Evolutionary conservation across 345 rosid genomes (phyloP).

Genomic region (Lepidium aucheri): DNA sequence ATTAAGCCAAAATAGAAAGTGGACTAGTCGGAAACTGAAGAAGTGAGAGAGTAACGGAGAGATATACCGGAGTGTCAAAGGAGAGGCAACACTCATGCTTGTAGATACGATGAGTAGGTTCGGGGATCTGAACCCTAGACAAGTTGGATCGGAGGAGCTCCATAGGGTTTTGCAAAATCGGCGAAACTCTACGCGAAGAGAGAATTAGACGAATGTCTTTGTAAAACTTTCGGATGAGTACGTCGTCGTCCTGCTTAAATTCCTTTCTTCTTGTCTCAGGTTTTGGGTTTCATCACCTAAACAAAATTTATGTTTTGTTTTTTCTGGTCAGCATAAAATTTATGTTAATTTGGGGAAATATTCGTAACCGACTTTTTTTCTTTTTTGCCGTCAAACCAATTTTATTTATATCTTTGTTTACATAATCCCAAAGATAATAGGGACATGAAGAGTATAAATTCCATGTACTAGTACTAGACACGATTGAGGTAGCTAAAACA

Average conservation of each 20-base stretch:
- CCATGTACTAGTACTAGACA: no score
- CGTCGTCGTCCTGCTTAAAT: conserved; percentile 16
- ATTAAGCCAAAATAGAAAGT: background rate
- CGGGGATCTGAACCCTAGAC: conserved; percentile 97
- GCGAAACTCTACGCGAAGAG: background rate
- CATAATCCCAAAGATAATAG: no score
- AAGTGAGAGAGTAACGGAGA: background rate
- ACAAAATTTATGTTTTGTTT: background rate
- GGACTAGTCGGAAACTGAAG: background rate
- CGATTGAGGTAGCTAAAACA: no score
- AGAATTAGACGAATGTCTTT: background rate
- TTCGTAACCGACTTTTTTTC: background rate
- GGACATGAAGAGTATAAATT: no score
- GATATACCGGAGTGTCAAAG: conserved; percentile 77
- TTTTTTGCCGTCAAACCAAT: no score
- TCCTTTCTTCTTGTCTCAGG: conserved; percentile 14
- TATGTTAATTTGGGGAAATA: background rate
- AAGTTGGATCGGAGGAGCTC: conserved; percentile 90
- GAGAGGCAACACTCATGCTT: conserved; percentile 96
- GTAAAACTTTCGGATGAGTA: background rate
- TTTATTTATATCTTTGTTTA: no score
- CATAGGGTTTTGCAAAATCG: conserved; percentile 34
- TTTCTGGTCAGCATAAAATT: no score
- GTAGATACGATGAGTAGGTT: conserved; percentile 95
- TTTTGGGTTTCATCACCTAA: conserved; percentile 4